Percentiles rank a stretch among this genome's conserved stretches.
These are phyloP conservation scores for Helicostylum pulchrum DNA, from an alignment of 192 early-diverging fungal genomes.

Conservation along the genomic window DNA sequence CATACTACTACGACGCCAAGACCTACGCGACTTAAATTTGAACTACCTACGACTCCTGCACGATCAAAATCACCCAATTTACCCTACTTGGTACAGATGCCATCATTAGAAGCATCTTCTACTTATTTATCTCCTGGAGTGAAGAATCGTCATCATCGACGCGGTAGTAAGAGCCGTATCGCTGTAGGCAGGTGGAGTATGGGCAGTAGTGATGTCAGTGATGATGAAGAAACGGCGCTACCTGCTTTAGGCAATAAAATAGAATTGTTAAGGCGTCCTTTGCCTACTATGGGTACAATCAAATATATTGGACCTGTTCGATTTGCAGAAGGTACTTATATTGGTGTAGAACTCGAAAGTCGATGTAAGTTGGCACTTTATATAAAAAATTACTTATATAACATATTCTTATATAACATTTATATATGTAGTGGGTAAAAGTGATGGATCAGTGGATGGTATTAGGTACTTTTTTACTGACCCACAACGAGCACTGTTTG, in stretches of 20 bases:
- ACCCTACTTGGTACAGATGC: no score
- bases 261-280: conserved; percentile 21
- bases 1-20: conserved; percentile 7
- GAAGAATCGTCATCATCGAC: neutral
- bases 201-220: neutral
- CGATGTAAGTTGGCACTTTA: conserved; percentile 26
- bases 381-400: neutral
- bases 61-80: conserved; percentile 7
- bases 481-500: conserved; percentile 28
- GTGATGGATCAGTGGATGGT: conserved; percentile 29
- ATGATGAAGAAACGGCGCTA: neutral
- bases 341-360: conserved; percentile 34
- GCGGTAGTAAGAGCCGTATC: conserved; percentile 1
- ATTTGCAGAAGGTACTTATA: conserved; percentile 20
- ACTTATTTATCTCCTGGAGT: neutral
- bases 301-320: conserved; percentile 32
- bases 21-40: conserved; percentile 21
- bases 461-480: conserved; percentile 28
- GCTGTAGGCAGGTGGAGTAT: conserved; percentile 10
- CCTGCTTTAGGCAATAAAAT: conserved; percentile 19
- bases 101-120: neutral
- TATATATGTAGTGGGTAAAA: conserved; percentile 22
- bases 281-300: conserved; percentile 31
- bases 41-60: conserved; percentile 16
- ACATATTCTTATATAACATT: neutral